Evolutionary conservation across 2,329 filamentous ascomycete genomes (phyloP), one percentile per base, ranked within the genome.

Genomic region (Alternaria sp.): DNA sequence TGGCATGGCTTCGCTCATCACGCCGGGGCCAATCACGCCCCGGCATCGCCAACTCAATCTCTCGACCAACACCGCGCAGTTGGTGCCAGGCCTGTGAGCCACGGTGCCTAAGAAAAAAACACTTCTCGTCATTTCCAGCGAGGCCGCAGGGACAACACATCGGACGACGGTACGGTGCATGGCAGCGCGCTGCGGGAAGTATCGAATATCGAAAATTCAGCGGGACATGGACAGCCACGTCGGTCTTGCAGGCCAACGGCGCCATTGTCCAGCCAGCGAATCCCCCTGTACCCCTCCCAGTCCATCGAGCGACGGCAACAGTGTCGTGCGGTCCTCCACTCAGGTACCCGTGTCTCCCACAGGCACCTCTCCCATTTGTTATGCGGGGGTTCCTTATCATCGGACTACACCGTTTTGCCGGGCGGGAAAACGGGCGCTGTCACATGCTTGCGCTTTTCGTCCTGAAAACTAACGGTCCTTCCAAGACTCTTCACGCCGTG

Each of bases 171-270:
- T 58, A 56, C 56, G 26, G 45, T 65, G 70, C 68, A 67, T 61
- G 57, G 55, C 52, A 64, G 30, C 30, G 45, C 30, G 44, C 66
- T 69, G 62, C 62, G 47, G 32, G 30, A 63, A 63, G 62, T 73
- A 68, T 71, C 65, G 67, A 68, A 36, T 52, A 25, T 52, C 30
- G 28, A 52, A 52, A 64, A 61, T 46, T 28, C 63, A 49, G 67
- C 67, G 65, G 63, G 62, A 68, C 63, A 59, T 71, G 67, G 70
- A 68, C 59, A 73, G 74, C 70, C 75, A 76, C 73, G 74, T 77
- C 72, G 71, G 70, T 65, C 63, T 62, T 68, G 73, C 68, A 69
- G 66, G 63, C 44, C 67, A 67, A 63, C 67, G 59, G 50, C 58
- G 63, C 61, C 56, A 62, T 43, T 66, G 59, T 51, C 63, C 66